Base-by-base conservation (phyloP, 495 filamentous ascomycete genomes). In the Hypoxylon perforatum region DNA sequence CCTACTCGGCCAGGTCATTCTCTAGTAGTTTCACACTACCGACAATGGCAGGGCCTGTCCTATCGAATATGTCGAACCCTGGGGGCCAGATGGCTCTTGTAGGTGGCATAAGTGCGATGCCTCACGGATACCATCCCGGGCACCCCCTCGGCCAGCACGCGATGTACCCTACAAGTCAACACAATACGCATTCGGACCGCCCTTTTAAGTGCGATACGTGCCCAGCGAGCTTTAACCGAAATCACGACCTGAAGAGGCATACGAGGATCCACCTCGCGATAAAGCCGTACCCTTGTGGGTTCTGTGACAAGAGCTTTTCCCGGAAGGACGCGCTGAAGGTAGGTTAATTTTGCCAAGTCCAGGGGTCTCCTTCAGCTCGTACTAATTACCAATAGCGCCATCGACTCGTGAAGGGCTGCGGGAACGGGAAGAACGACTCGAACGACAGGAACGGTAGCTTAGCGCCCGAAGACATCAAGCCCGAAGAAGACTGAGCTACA, bases 321-420 rank as follows among this genome's bases (percentile, higher is more conserved):
- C 81, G 95, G 39, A 99, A 97, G 76, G 95, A 99, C 82, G 95
- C 95, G 17, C 82, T 99, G 12, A 99, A 99, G 91, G 95, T 98
- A 51, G 60, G 79, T 49, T 17, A 15, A 17, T 53, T 44, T 23
- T 7, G 4, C 17, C 2, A 12, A 0, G 30, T 17, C 10, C n/a
- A 8, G 30, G 30, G 9, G 19, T 9, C 14, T 2, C 30, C 9
- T 19, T 15, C 15, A 61, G 41, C 4, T 19, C 17, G 9, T 52
- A 11, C 46, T 35, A 38, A 42, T 66, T 62, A 22, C 61, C 55
- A 65, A 70, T 69, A 98, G 94, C 85, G 94, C 70, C 95, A 98
- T 81, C 88, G 91, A 42, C 86, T 98, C 8, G 94, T 97, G 65
- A 98, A 97, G 77, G 93, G 92, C 22, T 97, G 95, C 72, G 94